Percentiles rank a stretch among this genome's conserved stretches.
These are phyloP conservation scores for Fusarium duplospermum DNA, from an alignment of 2,329 filamentous ascomycete genomes.

Conservation along the genomic window DNA sequence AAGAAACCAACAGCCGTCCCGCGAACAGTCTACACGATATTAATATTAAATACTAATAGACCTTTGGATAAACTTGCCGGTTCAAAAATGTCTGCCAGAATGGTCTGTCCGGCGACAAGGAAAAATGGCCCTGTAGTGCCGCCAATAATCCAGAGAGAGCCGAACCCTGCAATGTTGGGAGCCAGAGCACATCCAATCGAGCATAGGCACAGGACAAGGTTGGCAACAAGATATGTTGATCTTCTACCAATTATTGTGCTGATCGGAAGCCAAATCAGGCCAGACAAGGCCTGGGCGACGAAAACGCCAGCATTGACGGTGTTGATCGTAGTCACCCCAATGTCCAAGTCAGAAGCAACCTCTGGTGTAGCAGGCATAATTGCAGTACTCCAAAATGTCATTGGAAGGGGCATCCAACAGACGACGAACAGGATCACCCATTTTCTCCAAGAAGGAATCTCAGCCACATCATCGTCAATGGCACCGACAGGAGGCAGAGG, in stretches of 20 bases:
- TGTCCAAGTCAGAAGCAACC: conserved; percentile 27
- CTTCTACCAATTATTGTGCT: conserved; percentile 40
- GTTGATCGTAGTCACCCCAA: conserved; percentile 29
- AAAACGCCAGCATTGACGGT: conserved; percentile 42
- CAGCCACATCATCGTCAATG: conserved; percentile 37
- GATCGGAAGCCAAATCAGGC: conserved; percentile 40
- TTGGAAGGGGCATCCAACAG: conserved; percentile 45
- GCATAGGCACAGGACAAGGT: conserved; percentile 34
- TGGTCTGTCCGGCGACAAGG: conserved; percentile 42
- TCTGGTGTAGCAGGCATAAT: conserved; percentile 41
- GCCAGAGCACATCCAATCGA: conserved; percentile 37
- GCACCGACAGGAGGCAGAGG: conserved; percentile 1
- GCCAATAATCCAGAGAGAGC: conserved; percentile 39
- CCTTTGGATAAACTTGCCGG: conserved; percentile 22
- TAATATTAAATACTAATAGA: neutral
- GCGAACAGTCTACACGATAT: conserved; percentile 29
- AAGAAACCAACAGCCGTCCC: conserved; percentile 44
- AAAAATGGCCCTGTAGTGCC: conserved; percentile 44
- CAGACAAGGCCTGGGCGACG: conserved; percentile 39
- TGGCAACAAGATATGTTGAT: conserved; percentile 42
- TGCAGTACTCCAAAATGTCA: conserved; percentile 45
- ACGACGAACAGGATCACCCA: conserved; percentile 45
- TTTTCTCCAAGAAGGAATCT: conserved; percentile 40
- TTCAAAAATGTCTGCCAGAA: conserved; percentile 43
- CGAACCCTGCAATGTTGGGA: conserved; percentile 38